Evolutionary conservation across 2,329 filamentous ascomycete genomes (phyloP).

Genomic region (Ophiocordyceps camponoti-saundersi): DNA sequence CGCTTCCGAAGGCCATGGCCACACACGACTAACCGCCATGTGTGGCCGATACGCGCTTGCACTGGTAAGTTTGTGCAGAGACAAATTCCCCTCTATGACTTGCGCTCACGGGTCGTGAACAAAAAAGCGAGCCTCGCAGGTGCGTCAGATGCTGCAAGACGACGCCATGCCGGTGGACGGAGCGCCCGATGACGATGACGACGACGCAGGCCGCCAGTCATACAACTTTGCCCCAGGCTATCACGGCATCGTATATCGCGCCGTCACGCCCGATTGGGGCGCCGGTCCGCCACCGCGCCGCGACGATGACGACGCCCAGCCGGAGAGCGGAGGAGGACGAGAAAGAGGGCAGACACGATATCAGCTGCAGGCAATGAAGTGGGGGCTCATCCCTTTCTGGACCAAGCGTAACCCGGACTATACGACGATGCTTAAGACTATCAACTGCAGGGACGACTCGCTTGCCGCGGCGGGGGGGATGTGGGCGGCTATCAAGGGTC

Average conservation of each 20-base stretch:
- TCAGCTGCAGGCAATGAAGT: conserved; percentile 86
- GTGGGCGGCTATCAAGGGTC: conserved; percentile 84
- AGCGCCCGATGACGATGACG: conserved; percentile 49
- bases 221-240: conserved; percentile 92
- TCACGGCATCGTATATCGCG: conserved; percentile 71
- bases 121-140: conserved; percentile 53
- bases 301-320: background rate
- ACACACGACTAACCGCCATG: conserved; percentile 8
- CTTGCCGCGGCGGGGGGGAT: conserved; percentile 60
- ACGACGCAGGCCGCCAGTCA: conserved; percentile 44
- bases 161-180: conserved; percentile 59
- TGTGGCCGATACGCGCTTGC: conserved; percentile 20
- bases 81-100: too few relatives aligned
- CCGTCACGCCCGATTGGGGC: conserved; percentile 48
- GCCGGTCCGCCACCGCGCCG: conserved; percentile 20
- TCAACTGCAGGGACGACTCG: conserved; percentile 89
- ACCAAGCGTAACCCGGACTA: conserved; percentile 73
- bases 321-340: background rate
- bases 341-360: conserved; percentile 35
- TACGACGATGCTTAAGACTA: conserved; percentile 63
- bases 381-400: conserved; percentile 91
- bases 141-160: conserved; percentile 56
- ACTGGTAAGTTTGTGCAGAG: conserved; percentile 11
- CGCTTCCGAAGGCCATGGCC: too few relatives aligned
- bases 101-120: background rate